phyloP scores from a whole-genome alignment of 225 moss, liverwort and hornwort genomes.

The Climacium dendroides region DNA sequence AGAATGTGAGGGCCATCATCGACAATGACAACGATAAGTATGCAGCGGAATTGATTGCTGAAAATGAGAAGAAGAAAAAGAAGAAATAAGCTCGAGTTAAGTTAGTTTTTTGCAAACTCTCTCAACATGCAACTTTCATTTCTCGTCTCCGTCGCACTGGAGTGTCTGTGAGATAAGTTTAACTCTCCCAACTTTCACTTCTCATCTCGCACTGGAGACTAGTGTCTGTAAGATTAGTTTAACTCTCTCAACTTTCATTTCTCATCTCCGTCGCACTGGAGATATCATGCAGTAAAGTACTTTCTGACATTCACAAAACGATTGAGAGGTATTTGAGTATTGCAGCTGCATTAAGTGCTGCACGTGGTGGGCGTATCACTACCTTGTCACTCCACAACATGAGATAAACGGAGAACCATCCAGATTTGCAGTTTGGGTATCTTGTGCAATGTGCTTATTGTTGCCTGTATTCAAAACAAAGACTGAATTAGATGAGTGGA shows the following conservation, averaged over 20 bases:
- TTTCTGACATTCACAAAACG: neutral
- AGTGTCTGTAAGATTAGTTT: no score
- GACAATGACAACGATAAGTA: constrained; percentile 22
- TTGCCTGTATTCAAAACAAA: no score
- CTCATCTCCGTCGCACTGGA: neutral
- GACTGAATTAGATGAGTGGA: no score
- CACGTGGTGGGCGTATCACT: neutral
- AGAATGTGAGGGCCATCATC: constrained; percentile 20
- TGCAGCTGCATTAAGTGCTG: neutral
- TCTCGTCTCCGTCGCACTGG: neutral
- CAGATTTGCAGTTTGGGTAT: no score
- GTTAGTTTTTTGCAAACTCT: neutral
- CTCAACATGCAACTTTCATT: neutral
- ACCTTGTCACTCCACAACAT: no score
- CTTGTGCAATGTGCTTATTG: no score
- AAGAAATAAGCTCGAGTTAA: neutral
- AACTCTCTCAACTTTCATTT: neutral
- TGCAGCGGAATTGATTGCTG: constrained; percentile 15
- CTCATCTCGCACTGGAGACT: no score
- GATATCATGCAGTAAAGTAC: neutral
- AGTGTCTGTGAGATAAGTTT: no score
- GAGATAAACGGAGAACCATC: neutral
- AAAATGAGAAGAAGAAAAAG: constrained; percentile 9
- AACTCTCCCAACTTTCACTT: no score
- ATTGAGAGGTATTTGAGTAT: neutral